Percentiles rank a stretch among this genome's conserved stretches.
phyloP scores from a whole-genome alignment of 805 yeast genomes.

The Candida xyloterini region DNA sequence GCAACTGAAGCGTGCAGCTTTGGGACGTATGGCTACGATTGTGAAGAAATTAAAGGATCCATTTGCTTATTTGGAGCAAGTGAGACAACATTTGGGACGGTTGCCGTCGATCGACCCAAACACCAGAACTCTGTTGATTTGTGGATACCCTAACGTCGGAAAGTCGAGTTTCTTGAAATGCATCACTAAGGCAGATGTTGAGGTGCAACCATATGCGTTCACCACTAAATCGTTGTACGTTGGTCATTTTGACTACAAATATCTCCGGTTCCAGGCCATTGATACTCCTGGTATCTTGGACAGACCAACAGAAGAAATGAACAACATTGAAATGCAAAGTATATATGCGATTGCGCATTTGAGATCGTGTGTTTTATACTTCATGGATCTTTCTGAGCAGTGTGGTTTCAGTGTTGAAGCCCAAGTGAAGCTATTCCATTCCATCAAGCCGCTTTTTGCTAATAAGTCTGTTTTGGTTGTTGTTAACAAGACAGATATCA shows the following conservation, averaged over 20 bases:
- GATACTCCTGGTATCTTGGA: conserved; percentile 99
- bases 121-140: conserved; percentile 93
- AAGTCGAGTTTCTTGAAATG: conserved; percentile 91
- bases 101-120: conserved; percentile 97
- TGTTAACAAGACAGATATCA: conserved; percentile 90
- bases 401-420: conserved; percentile 98
- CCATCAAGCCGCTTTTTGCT: conserved; percentile 95
- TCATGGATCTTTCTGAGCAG: conserved; percentile 98
- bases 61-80: conserved; percentile 90
- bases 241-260: conserved; percentile 98
- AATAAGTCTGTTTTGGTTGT: conserved; percentile 96
- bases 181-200: conserved; percentile 97
- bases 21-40: conserved; percentile 99
- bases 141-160: conserved; percentile 99
- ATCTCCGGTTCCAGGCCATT: conserved; percentile 95
- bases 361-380: conserved; percentile 92
- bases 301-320: conserved; percentile 99
- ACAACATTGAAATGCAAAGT: conserved; percentile 98
- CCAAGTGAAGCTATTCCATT: conserved; percentile 94
- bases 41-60: conserved; percentile 95
- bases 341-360: conserved; percentile 98
- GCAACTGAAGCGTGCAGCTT: conserved; percentile 96
- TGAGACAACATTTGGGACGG: conserved; percentile 98
- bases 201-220: conserved; percentile 98
- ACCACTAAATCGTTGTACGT: conserved; percentile 96